Percentiles rank a stretch among this genome's conserved stretches.
Conservation (phyloP, 2,329 filamentous ascomycete species). For the Colletotrichum orbiculare region DNA sequence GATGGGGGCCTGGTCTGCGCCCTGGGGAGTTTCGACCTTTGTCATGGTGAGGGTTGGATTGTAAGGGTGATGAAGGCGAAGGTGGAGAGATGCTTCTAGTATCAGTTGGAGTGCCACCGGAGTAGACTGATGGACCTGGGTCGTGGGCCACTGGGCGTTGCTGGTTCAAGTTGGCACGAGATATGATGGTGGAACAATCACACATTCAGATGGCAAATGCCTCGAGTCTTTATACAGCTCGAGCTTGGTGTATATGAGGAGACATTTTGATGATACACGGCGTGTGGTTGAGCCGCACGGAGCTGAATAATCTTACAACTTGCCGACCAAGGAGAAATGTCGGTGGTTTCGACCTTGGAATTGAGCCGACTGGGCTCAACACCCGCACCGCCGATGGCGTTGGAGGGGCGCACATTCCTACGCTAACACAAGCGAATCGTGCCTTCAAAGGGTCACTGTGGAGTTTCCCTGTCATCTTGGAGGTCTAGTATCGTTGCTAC, state of each 20-base stretch:
- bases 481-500: too few species aligned
- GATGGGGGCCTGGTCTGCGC: slow-evolving; percentile 19
- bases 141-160: neutral
- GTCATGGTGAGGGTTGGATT: slow-evolving; percentile 19
- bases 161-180: too few species aligned
- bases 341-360: slow-evolving; percentile 3
- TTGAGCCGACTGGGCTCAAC: neutral
- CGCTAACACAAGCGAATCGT: too few species aligned
- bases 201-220: neutral
- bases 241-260: neutral
- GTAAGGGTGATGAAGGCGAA: neutral
- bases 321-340: neutral
- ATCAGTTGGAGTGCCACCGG: too few species aligned
- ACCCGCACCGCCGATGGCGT: neutral
- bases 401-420: neutral
- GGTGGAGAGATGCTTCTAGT: neutral
- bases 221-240: neutral
- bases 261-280: neutral
- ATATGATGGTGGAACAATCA: too few species aligned
- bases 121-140: neutral
- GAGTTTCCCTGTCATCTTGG: too few species aligned
- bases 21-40: slow-evolving; percentile 18
- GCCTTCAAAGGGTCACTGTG: too few species aligned
- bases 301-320: slow-evolving; percentile 18
- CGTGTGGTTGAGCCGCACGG: slow-evolving; percentile 19